A percentile compares a stretch with the other conserved stretches of the same genome.
Evolutionary conservation across 441 rosid genomes (phyloP).

Genomic region (Viola pubescens): DNA sequence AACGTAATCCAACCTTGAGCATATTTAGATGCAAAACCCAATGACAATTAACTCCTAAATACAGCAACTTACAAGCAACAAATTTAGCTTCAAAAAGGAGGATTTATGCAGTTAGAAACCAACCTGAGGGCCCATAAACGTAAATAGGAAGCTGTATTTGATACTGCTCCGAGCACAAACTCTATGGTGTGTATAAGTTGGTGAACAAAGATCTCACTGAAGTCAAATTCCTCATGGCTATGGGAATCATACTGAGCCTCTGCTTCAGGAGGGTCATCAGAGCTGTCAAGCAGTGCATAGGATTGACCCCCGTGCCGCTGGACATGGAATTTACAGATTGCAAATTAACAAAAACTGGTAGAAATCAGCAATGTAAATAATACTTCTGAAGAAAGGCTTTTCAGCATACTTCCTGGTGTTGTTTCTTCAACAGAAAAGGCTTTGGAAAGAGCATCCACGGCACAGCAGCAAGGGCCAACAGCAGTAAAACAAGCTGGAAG

Average conservation of each 20-base stretch:
- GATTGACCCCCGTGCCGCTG: constrained; percentile 77
- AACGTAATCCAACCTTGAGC: too few species aligned
- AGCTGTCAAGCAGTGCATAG: constrained; percentile 40
- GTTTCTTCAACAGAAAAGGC: constrained; percentile 87
- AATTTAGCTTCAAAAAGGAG: constrained; percentile 9
- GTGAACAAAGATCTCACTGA: constrained; percentile 85
- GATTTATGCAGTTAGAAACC: constrained; percentile 6
- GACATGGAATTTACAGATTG: constrained; percentile 6
- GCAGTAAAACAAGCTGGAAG: constrained; percentile 55
- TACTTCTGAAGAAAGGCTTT: background rate
- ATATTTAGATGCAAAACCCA: too few species aligned
- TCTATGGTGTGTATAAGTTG: constrained; percentile 95
- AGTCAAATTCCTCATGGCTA: constrained; percentile 79
- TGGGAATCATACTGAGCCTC: constrained; percentile 44
- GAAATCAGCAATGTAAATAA: background rate
- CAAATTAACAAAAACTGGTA: background rate
- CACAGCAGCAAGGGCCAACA: constrained; percentile 74
- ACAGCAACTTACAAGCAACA: background rate
- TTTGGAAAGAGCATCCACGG: constrained; percentile 97
- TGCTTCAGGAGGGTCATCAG: constrained; percentile 51
- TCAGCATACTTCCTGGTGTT: constrained; percentile 59
- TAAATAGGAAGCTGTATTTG: constrained; percentile 94
- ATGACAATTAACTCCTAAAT: too few species aligned
- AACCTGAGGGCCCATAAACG: constrained; percentile 98
- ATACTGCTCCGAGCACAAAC: constrained; percentile 91